Percentiles rank a stretch among this genome's conserved stretches.
These are phyloP conservation scores for Saprolegnia parasitica DNA, from an alignment of 352 stramenopile genomes.

Conservation along the genomic window DNA sequence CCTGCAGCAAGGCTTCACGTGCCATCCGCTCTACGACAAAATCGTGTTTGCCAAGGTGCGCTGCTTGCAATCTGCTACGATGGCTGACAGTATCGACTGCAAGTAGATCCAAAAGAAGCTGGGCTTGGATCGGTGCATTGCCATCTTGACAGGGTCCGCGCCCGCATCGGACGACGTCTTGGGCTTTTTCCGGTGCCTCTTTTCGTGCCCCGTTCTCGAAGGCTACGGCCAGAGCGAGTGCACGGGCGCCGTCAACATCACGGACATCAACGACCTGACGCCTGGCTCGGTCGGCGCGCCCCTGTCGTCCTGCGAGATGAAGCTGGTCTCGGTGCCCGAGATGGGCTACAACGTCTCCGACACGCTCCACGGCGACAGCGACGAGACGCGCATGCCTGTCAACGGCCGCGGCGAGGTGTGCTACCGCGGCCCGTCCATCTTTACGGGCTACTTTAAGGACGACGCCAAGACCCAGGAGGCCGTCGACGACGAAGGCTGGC, in stretches of 20 bases:
- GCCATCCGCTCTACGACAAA: conserved; percentile 87
- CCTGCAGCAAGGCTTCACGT: conserved; percentile 50
- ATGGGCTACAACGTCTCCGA: conserved; percentile 90
- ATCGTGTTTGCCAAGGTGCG: conserved; percentile 96
- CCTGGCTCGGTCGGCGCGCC: conserved; percentile 84
- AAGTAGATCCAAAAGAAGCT: conserved; percentile 57
- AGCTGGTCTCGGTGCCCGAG: conserved; percentile 83
- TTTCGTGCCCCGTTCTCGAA: conserved; percentile 68
- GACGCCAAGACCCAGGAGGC: conserved; percentile 61
- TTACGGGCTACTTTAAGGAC: conserved; percentile 85
- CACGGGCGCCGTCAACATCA: conserved; percentile 57
- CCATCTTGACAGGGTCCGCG: conserved; percentile 84
- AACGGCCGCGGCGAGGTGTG: conserved; percentile 80
- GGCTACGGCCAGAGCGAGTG: conserved; percentile 91
- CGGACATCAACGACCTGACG: conserved; percentile 15
- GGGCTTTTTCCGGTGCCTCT: conserved; percentile 78
- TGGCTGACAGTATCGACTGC: too few species aligned
- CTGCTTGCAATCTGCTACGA: too few species aligned
- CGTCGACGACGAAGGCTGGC: conserved; percentile 78
- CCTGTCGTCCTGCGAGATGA: conserved; percentile 62
- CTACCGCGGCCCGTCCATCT: conserved; percentile 61
- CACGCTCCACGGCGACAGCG: conserved; percentile 34
- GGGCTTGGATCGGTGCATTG: conserved; percentile 58
- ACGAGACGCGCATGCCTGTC: conserved; percentile 26
- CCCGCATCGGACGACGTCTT: conserved; percentile 76